These are phyloP conservation scores for Yamadazyma mexicana DNA, from an alignment of 1,139 yeast genomes.

Conservation along the genomic window DNA sequence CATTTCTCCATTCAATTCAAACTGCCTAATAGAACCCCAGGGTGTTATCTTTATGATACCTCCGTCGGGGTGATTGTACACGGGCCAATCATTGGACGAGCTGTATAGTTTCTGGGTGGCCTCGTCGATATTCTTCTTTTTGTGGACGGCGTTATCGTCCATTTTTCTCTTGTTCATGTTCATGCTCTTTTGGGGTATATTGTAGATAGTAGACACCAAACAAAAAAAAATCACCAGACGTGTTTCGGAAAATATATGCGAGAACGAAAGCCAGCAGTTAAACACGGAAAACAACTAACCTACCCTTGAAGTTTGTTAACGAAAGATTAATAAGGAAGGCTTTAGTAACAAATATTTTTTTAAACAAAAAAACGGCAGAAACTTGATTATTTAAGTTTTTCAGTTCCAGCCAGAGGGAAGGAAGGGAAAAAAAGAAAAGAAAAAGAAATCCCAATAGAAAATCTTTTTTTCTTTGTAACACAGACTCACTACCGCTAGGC, in stretches of 20 bases:
- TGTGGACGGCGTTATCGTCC: conserved; percentile 21
- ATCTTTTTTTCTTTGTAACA: no score
- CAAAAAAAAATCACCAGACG: background rate
- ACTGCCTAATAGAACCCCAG: conserved; percentile 51
- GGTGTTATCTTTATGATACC: conserved; percentile 66
- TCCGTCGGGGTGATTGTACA: conserved; percentile 64
- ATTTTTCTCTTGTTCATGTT: conserved; percentile 27
- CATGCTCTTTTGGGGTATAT: background rate
- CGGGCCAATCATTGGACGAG: conserved; percentile 54
- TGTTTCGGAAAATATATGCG: background rate
- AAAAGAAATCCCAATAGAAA: background rate
- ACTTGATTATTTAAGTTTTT: conserved; percentile 3
- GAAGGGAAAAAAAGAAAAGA: conserved; percentile 1
- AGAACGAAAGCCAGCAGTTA: background rate
- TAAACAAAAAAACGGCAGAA: conserved; percentile 2
- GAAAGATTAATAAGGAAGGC: background rate
- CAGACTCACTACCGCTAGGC: no score
- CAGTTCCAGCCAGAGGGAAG: conserved; percentile 2
- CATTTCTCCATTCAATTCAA: conserved; percentile 33
- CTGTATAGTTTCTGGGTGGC: conserved; percentile 21
- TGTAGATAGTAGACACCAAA: background rate
- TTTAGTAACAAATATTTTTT: background rate
- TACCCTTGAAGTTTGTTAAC: background rate
- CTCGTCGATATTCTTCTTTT: conserved; percentile 28
- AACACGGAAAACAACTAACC: background rate